Conservation (phyloP, 2,329 filamentous ascomycete genomes). For the Truncatella angustata region DNA sequence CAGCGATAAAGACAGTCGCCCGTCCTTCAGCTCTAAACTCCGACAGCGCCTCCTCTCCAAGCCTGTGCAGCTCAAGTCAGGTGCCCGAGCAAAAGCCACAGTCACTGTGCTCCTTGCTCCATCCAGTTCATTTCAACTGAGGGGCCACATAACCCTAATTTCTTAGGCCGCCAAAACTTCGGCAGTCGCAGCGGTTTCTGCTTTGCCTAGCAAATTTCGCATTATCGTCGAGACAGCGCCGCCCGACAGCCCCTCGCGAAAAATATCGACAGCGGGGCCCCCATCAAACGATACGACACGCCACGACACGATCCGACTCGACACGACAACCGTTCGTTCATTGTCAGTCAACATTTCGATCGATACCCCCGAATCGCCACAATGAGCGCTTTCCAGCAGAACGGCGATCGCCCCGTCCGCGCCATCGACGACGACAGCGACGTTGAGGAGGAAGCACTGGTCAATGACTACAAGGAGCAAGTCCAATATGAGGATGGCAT, state of each 20-base stretch:
- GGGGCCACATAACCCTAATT: conserved; percentile 12
- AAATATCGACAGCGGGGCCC: conserved; percentile 8
- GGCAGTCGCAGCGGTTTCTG: not conserved
- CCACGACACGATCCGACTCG: too few species aligned
- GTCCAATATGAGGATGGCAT: conserved; percentile 89
- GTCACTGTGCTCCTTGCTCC: too few species aligned
- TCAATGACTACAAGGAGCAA: conserved; percentile 94
- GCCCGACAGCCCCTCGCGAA: conserved; percentile 6
- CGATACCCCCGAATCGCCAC: conserved; percentile 24
- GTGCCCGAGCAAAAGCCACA: too few species aligned
- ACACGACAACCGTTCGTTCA: not conserved
- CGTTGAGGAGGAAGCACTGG: conserved; percentile 92
- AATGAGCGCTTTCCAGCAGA: conserved; percentile 65
- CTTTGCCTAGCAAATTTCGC: conserved; percentile 5
- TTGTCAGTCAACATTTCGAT: not conserved
- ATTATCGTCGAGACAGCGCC: not conserved
- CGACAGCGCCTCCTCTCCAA: too few species aligned
- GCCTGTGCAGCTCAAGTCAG: too few species aligned
- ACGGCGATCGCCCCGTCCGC: conserved; percentile 58
- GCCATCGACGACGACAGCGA: conserved; percentile 80
- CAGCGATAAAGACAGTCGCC: too few species aligned
- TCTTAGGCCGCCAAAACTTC: conserved; percentile 10
- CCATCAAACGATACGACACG: too few species aligned
- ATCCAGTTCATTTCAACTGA: conserved; percentile 4
- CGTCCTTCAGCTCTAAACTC: too few species aligned